Evolutionary conservation across 2,329 filamentous ascomycete species (phyloP).

Genomic region (Seiridium unicorne): DNA sequence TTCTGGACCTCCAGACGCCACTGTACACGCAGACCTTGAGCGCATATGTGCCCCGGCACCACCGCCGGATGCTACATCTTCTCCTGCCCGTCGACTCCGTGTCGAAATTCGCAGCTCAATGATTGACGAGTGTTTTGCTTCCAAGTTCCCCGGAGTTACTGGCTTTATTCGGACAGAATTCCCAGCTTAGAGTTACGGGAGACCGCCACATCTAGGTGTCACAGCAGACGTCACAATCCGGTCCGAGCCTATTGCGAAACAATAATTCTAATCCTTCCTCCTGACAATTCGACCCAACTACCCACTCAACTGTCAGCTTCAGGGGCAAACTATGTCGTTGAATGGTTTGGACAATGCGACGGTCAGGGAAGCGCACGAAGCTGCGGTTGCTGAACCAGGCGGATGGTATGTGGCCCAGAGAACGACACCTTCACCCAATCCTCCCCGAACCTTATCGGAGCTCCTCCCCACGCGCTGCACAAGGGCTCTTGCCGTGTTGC

Average conservation of each 20-base stretch:
- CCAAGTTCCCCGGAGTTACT: not conserved
- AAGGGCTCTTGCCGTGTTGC: not conserved
- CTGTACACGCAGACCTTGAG: too few relatives aligned
- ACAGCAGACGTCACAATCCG: not conserved
- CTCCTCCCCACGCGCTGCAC: not conserved
- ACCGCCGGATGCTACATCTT: not conserved
- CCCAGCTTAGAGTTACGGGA: not conserved
- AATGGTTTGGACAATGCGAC: conserved; percentile 85
- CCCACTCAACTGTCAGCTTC: not conserved
- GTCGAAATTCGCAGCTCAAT: conserved; percentile 5
- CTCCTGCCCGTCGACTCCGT: conserved; percentile 11
- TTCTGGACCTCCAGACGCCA: not conserved
- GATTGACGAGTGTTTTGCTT: not conserved
- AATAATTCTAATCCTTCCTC: not conserved
- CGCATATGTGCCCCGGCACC: too few relatives aligned
- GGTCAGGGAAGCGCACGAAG: conserved; percentile 82
- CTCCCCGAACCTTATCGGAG: not conserved
- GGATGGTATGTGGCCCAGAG: conserved; percentile 72
- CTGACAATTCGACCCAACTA: not conserved
- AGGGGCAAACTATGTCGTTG: conserved; percentile 70
- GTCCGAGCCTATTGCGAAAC: not conserved
- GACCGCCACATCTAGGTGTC: not conserved
- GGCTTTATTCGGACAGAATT: not conserved
- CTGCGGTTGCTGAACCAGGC: conserved; percentile 77
- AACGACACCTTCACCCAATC: not conserved